Conservation (phyloP, 2,329 filamentous ascomycete species). For the Claviceps africana region DNA sequence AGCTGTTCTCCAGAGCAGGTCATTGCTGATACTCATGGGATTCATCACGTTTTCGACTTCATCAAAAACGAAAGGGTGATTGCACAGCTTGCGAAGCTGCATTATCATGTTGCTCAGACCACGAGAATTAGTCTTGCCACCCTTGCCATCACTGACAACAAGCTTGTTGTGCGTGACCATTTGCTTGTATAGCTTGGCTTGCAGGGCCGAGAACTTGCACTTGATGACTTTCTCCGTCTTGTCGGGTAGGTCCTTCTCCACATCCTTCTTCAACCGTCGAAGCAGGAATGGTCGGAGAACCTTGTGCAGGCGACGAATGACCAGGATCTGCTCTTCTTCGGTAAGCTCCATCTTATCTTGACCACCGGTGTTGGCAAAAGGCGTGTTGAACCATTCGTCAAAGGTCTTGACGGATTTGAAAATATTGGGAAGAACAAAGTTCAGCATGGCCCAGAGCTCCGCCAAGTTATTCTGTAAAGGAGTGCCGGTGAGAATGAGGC, state of each 20-base stretch:
- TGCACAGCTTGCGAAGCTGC: conserved; percentile 96
- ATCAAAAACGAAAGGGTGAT: conserved; percentile 97
- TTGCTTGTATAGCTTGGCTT: conserved; percentile 91
- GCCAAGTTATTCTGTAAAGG: conserved; percentile 93
- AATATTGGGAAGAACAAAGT: conserved; percentile 94
- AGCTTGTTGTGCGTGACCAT: conserved; percentile 93
- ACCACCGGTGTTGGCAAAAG: conserved; percentile 92
- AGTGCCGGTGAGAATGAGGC: conserved; percentile 92
- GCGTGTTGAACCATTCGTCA: conserved; percentile 99
- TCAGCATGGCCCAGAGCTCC: conserved; percentile 94
- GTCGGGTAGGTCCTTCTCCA: conserved; percentile 96
- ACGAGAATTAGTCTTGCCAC: conserved; percentile 83
- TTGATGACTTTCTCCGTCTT: conserved; percentile 99
- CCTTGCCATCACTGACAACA: conserved; percentile 86
- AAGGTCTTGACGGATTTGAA: conserved; percentile 99
- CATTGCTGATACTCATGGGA: conserved; percentile 73
- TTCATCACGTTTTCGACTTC: conserved; percentile 98
- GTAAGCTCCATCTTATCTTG: conserved; percentile 98
- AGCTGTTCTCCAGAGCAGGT: conserved; percentile 84
- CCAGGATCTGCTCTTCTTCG: conserved; percentile 98
- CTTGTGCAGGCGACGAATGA: conserved; percentile 96
- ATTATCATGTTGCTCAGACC: conserved; percentile 99
- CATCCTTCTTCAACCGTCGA: conserved; percentile 97
- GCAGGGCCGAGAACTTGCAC: conserved; percentile 91
- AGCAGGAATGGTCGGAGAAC: conserved; percentile 93